These are phyloP conservation scores for Smallanthus sonchifolius DNA, from an alignment of 129 eudicot genomes.

Conservation along the genomic window DNA sequence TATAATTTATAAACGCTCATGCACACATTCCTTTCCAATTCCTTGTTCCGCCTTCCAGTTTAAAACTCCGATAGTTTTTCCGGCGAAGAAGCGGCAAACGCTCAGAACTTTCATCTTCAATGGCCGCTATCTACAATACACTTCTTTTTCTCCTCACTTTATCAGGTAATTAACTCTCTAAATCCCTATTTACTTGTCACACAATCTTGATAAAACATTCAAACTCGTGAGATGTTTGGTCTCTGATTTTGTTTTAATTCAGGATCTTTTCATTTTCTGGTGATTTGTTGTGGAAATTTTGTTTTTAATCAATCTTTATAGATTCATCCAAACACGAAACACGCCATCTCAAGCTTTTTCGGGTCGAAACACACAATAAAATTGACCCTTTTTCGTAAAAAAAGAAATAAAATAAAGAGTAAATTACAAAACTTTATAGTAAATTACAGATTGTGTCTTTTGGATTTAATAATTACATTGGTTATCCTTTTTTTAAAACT, in stretches of 20 bases:
- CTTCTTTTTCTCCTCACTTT: constrained; percentile 37
- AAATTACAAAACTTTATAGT: too few relatives aligned
- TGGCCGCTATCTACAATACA: constrained; percentile 48
- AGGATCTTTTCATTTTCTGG: not conserved
- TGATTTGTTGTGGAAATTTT: too few relatives aligned
- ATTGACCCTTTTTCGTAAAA: too few relatives aligned
- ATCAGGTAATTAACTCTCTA: constrained; percentile 35
- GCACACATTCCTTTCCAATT: constrained; percentile 17
- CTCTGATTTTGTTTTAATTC: not conserved
- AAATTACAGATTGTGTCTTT: too few relatives aligned
- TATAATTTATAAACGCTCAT: constrained; percentile 19
- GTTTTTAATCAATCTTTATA: too few relatives aligned
- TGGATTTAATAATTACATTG: too few relatives aligned
- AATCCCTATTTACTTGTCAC: not conserved
- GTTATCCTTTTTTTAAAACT: too few relatives aligned
- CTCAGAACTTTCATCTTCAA: not conserved
- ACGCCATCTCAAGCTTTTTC: too few relatives aligned
- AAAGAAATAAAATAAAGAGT: too few relatives aligned
- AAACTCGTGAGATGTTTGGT: not conserved
- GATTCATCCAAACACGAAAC: too few relatives aligned
- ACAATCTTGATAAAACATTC: not conserved
- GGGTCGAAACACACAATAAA: too few relatives aligned
- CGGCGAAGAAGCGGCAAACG: constrained; percentile 24
- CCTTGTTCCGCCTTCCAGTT: not conserved
- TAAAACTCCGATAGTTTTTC: not conserved